Base-by-base conservation (phyloP, 805 yeast species). In the Teunomyces cretensis region DNA sequence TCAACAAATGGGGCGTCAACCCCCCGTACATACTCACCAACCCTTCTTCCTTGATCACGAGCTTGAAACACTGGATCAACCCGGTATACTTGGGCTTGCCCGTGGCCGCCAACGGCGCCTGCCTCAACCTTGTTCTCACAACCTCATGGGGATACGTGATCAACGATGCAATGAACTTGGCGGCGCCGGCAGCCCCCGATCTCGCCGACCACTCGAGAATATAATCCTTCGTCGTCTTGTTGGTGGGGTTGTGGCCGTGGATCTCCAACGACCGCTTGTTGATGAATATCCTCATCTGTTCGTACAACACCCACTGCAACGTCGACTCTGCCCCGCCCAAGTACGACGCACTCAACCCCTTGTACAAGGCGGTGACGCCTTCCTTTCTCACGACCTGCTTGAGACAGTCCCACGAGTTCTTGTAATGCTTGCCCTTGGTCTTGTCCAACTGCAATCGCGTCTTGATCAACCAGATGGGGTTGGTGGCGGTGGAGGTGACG, bases 71-170 rank as follows among this genome's bases (percentile, higher is more conserved):
- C 66, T 90, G 96, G 5, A 90, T 61, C 42, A 94, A 72, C 0
- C 99, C 98, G 0, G 89, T 85, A 63, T 94, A 94, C 65, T 92
- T 94, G 13, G 87, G 86, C 55, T 75, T 77, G 1, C 96, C 96
- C 47, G 85, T 80, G 33, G 81, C 80, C 47, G 75, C 71, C 36
- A 68, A 57, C 1, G 99, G 99, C 0, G 96, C 96, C 65, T 94
- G 99, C 72, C 99, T 83, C 52, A 94, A 74, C 57, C 99, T 79
- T 9, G 99, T 94, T 67, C 99, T 80, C 1, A 94, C 89, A 32
- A 94, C 99, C 70, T 92, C 99, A 60, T 92, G 99, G 2, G 99
- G 99, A 59, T 92, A 94, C 0, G 98, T 92, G 39, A 91, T 78
- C 45, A 94, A 75, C 15, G 97, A 88, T 1, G 99, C 99, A 47